A percentile compares a stretch with the other conserved stretches of the same genome.
Conservation (phyloP, 495 filamentous ascomycete genomes). For the Articulospora tetracladia region DNA sequence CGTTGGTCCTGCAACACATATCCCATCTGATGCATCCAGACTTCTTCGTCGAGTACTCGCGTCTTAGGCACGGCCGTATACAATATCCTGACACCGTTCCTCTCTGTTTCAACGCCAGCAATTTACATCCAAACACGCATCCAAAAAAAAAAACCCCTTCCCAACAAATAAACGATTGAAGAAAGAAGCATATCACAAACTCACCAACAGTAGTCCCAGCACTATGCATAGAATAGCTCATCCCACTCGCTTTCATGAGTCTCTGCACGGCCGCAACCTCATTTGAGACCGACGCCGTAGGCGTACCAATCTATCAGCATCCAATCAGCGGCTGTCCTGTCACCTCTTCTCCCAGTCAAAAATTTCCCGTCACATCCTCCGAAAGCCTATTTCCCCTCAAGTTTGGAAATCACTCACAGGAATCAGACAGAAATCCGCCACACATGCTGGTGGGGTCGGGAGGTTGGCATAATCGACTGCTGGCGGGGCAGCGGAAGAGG, state of each 20-base stretch:
- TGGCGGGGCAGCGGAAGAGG: no score
- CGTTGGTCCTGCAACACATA: no score
- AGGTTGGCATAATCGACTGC: conserved; percentile 37
- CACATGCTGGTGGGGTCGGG: conserved; percentile 67
- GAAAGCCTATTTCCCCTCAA: no score
- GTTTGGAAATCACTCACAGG: conserved; percentile 48
- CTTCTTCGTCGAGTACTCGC: no score
- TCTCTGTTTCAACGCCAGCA: background rate
- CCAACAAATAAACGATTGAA: background rate
- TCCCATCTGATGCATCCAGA: no score
- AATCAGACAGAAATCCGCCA: conserved; percentile 80
- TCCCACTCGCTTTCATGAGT: conserved; percentile 72
- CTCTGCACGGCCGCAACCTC: conserved; percentile 88
- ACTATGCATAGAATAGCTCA: conserved; percentile 86
- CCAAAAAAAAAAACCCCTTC: background rate
- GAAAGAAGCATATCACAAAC: conserved; percentile 24
- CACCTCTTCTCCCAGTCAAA: background rate
- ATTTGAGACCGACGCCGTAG: conserved; percentile 73
- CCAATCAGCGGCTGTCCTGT: background rate
- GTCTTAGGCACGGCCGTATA: no score
- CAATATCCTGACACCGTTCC: no score
- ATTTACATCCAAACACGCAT: background rate
- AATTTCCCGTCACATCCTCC: background rate
- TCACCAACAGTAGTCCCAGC: conserved; percentile 82
- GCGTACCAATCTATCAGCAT: conserved; percentile 62